Base-by-base conservation (phyloP, 2,329 filamentous ascomycete genomes). In the Hypoxylon sp. region DNA sequence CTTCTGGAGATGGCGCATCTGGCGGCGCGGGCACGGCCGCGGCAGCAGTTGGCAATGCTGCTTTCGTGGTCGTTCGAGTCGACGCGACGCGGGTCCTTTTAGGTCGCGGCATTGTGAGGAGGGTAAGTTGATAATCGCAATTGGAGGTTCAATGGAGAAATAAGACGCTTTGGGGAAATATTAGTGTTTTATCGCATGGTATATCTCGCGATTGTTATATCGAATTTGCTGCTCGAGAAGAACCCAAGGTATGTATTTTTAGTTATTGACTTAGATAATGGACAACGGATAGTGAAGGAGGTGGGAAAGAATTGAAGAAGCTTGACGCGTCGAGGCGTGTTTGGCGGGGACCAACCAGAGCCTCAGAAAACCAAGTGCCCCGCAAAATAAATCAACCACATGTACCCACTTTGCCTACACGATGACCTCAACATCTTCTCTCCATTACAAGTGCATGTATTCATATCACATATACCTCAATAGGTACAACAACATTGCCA, bases 61-160 rank as follows among this genome's bases (percentile, higher is more conserved):
- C 56, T 64, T 73, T 73, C 48, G 67, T 57, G 54, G 63, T 60
- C 26, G 65, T 56, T 65, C 70, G 71, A 66, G 69, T 70, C 20
- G 65, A 69, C 68, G 71, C 72, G 62, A 67, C 68, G 61, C 72
- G 67, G 26, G 68, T 68, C 62, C 65, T 69, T 56, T 59, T 67
- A 46, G 73, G 71, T 54, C 74, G 72, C 68, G 74, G 72, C 74
- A 76, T 76, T 34, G 52, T 56, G 13, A 24, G 34, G 13, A 30
- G 11, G 56, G 8, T 43, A n/a, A 54, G n/a, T 48, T 49, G 19
- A 43, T 32, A 26, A 43, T 39, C 20, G 39, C 7, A 6, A 43
- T 32, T 51, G 11, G 26, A 46, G 8, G 28, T 50, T 55, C 46
- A 28, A 50, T 43, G 8, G 48, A 51, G 43, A 28, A 41, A 24